A percentile compares a stretch with the other conserved stretches of the same genome.
phyloP scores from a whole-genome alignment of 148 eudicot genomes.

The Simmondsia chinensis region DNA sequence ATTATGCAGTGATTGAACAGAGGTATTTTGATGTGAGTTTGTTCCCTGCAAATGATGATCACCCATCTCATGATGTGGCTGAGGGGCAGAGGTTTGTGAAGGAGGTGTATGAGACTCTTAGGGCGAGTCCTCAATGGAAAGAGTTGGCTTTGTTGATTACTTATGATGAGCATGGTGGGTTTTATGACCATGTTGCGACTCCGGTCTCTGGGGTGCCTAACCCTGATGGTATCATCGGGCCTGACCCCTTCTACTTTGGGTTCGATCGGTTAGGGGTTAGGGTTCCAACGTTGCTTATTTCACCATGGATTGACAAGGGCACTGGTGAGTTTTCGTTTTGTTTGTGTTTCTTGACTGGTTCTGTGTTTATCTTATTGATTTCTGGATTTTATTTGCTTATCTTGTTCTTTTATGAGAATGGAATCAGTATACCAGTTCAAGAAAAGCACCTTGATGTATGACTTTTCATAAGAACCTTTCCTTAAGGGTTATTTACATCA shows the following conservation, averaged over 20 bases:
- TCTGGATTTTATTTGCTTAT: neutral
- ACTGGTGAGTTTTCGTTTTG: slow-evolving; percentile 39
- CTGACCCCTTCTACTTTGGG: slow-evolving; percentile 62
- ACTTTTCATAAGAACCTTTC: too few relatives aligned
- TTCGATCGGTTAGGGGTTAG: slow-evolving; percentile 81
- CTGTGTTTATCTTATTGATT: neutral
- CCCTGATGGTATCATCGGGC: slow-evolving; percentile 89
- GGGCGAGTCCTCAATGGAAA: slow-evolving; percentile 87
- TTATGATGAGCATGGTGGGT: slow-evolving; percentile 95
- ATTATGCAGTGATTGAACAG: slow-evolving; percentile 78
- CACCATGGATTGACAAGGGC: slow-evolving; percentile 86
- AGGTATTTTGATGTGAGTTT: slow-evolving; percentile 59
- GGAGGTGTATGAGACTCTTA: slow-evolving; percentile 81
- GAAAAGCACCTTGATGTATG: too few relatives aligned
- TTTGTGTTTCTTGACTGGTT: neutral
- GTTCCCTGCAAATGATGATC: slow-evolving; percentile 86
- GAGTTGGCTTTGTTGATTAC: slow-evolving; percentile 85
- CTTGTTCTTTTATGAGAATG: neutral
- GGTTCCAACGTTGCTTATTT: slow-evolving; percentile 71
- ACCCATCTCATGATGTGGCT: slow-evolving; percentile 89
- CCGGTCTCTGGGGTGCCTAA: slow-evolving; percentile 85
- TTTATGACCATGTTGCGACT: slow-evolving; percentile 82
- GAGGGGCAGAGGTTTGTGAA: slow-evolving; percentile 80
- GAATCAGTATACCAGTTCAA: too few relatives aligned
- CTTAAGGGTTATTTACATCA: too few relatives aligned